Evolutionary conservation across 2,329 filamentous ascomycete genomes (phyloP), one percentile per base, ranked within the genome.

Genomic region (Paecilomyces variotii): DNA sequence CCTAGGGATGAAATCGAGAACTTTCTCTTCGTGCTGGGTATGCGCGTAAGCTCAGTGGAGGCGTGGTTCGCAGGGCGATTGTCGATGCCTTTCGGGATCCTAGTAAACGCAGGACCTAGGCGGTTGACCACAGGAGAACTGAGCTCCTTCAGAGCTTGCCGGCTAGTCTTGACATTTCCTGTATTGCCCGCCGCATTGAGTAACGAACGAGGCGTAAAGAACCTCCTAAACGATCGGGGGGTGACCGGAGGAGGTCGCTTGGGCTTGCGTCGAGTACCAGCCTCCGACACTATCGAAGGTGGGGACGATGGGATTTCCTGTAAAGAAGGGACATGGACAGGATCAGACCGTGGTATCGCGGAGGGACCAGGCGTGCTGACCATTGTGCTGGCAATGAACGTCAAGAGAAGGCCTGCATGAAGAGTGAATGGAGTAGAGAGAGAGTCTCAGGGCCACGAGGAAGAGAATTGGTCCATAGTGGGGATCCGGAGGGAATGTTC

Each of bases 181-280:
- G 63, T 67, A 64, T 68, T 68, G 59, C 68, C 72, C 56, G 64
- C 67, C 49, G 64, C 67, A 61, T 72, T 70, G 28, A 76, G 66
- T 50, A 76, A 65, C 56, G 75, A 77, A 28, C 76, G 72, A 35
- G 79, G 79, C n/a, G 78, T 80, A 61, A 81, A 81, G 63, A 81
- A 81, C 35, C 75, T 72, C 56, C 72, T 74, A 60, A 81, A 80
- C n/a, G 78, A 77, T 54, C 78, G 74, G n/a, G 79, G 79, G 11
- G 79, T 80, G 34, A 81, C 74, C 28, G 78, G 75, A 52, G 79
- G 78, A 55, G 74, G 75, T 61, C 76, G 79, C 66, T 72, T 73
- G 56, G 68, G 70, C 63, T 74, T 75, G 59, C 69, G 72, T 57
- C 71, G 67, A 59, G 66, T 60, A 28, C 67, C 72, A 63, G 67